These are phyloP conservation scores for Coemansia brasiliensis DNA, from an alignment of 192 early-diverging fungal genomes.

Conservation along the genomic window DNA sequence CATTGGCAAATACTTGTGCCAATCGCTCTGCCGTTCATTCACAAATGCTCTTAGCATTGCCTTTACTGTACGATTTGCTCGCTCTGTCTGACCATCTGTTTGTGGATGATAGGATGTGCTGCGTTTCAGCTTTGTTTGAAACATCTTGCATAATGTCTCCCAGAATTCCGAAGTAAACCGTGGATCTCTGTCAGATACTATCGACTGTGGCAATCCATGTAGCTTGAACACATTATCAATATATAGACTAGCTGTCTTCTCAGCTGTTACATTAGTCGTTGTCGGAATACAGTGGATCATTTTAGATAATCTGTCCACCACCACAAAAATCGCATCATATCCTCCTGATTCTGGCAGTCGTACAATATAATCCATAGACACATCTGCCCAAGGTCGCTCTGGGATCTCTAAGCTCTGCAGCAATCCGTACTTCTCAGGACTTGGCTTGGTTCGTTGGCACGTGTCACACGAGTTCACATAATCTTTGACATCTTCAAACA, in stretches of 20 bases:
- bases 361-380: constrained; percentile 24
- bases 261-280: constrained; percentile 4
- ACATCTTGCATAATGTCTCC: constrained; percentile 1
- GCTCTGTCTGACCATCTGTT: constrained; percentile 25
- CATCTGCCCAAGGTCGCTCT: constrained; percentile 5
- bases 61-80: constrained; percentile 10
- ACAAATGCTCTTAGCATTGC: constrained; percentile 6
- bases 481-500: constrained; percentile 7
- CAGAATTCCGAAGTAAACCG: constrained; percentile 21
- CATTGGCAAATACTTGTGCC: constrained; percentile 4
- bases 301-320: constrained; percentile 12
- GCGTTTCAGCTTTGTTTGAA: neutral
- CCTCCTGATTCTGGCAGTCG: constrained; percentile 7
- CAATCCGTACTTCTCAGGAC: neutral
- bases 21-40: constrained; percentile 7
- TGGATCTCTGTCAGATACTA: constrained; percentile 21
- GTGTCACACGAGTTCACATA: constrained; percentile 9
- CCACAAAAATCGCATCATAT: constrained; percentile 13
- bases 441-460: constrained; percentile 7
- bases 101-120: constrained; percentile 12
- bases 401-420: constrained; percentile 1
- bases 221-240: constrained; percentile 6
- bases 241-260: constrained; percentile 6
- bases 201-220: constrained; percentile 16
- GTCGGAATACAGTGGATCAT: constrained; percentile 12